Evolutionary conservation across 2,329 filamentous ascomycete genomes (phyloP).

Genomic region (Escovopsis sp.): DNA sequence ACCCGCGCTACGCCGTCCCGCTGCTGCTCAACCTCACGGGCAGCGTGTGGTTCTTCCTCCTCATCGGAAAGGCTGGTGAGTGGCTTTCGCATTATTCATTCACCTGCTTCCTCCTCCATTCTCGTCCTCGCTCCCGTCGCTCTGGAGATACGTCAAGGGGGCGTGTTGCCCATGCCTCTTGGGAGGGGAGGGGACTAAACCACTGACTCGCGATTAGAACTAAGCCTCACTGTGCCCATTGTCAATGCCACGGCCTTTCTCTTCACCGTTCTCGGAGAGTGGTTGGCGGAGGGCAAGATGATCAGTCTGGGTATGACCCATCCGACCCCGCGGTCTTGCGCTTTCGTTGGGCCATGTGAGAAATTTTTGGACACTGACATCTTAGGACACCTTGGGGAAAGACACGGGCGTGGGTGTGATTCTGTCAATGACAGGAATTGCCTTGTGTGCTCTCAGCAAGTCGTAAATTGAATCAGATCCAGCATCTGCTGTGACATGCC

Average conservation of each 20-base stretch:
- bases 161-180: neutral
- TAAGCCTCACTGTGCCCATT: conserved; percentile 87
- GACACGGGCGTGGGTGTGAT: conserved; percentile 76
- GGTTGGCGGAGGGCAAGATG: conserved; percentile 85
- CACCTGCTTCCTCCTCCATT: neutral
- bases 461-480: conserved; percentile 8
- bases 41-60: conserved; percentile 89
- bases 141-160: too few species aligned
- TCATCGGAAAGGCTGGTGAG: conserved; percentile 84
- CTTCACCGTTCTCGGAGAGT: conserved; percentile 91
- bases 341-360: neutral
- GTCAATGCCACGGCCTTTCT: conserved; percentile 89
- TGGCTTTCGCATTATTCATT: conserved; percentile 9
- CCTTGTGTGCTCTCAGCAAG: conserved; percentile 64
- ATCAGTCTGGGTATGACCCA: conserved; percentile 54
- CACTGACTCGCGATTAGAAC: conserved; percentile 29
- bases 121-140: neutral
- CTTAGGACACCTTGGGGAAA: conserved; percentile 16
- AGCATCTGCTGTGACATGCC: too few species aligned
- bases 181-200: neutral
- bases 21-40: conserved; percentile 80
- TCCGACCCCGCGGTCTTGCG: neutral
- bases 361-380: too few species aligned
- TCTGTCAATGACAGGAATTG: conserved; percentile 67
- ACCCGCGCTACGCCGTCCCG: conserved; percentile 73